Evolutionary conservation across 2,329 filamentous ascomycete species (phyloP).

Genomic region (Aureobasidium sp.): DNA sequence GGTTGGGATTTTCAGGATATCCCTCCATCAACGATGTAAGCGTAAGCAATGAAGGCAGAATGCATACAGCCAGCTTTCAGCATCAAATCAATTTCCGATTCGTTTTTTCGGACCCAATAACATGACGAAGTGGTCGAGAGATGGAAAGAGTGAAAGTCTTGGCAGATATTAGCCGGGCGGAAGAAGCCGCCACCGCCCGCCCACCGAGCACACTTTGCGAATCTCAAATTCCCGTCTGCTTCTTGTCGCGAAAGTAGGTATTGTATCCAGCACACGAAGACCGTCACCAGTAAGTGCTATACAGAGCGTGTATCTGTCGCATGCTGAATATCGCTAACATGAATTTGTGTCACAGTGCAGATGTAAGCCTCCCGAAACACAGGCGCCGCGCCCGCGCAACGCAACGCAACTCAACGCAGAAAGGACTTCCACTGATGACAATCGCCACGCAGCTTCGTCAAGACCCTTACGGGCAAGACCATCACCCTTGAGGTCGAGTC

Average conservation of each 20-base stretch:
- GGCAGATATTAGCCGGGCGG: not conserved
- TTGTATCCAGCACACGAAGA: conserved; percentile 15
- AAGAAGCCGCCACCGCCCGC: not conserved
- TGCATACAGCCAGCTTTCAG: too few relatives aligned
- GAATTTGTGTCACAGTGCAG: conserved; percentile 58
- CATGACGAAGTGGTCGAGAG: not conserved
- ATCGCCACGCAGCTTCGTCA: conserved; percentile 74
- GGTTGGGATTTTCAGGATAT: too few relatives aligned
- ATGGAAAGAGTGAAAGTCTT: not conserved
- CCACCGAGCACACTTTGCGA: not conserved
- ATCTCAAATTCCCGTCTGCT: conserved; percentile 3
- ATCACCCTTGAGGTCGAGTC: conserved; percentile 99
- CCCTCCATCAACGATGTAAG: too few relatives aligned
- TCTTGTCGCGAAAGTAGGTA: conserved; percentile 9
- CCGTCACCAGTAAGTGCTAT: conserved; percentile 13
- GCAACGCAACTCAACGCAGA: conserved; percentile 21
- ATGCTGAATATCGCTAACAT: conserved; percentile 12
- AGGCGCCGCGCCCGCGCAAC: conserved; percentile 20
- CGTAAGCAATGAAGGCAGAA: too few relatives aligned
- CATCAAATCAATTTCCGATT: too few relatives aligned
- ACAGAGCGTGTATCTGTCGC: not conserved
- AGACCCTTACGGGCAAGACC: conserved; percentile 99
- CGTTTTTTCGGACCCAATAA: too few relatives aligned
- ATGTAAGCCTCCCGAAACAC: conserved; percentile 57
- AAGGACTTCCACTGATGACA: conserved; percentile 25